Evolutionary conservation across 305 asterid species (phyloP).

Genomic region (Rubia tinctorum): DNA sequence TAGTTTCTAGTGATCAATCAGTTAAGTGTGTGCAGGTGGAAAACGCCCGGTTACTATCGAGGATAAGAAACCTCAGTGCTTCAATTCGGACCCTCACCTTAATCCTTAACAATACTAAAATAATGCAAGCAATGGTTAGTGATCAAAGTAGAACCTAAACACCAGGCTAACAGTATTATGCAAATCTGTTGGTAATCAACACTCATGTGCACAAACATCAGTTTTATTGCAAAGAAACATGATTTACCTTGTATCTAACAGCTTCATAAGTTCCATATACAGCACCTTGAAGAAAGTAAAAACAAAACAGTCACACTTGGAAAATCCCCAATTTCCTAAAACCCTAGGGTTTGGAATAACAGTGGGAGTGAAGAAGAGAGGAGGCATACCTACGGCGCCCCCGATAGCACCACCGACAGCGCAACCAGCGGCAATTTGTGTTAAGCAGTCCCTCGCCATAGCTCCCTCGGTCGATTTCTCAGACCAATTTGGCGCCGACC

Average conservation of each 20-base stretch:
- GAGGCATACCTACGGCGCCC: slow-evolving; percentile 47
- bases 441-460: slow-evolving; percentile 69
- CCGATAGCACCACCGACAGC: slow-evolving; percentile 82
- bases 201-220: background rate
- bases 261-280: slow-evolving; percentile 4
- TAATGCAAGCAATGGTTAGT: too few relatives aligned
- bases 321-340: background rate
- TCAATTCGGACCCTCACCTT: too few relatives aligned
- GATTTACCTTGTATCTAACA: background rate
- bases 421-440: slow-evolving; percentile 57
- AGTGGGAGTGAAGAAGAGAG: background rate
- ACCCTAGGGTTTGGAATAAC: background rate
- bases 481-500: background rate
- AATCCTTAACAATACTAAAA: too few relatives aligned
- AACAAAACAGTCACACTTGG: background rate
- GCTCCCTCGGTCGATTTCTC: background rate
- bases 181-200: background rate
- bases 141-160: background rate
- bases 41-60: background rate
- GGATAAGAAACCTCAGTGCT: background rate
- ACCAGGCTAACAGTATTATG: background rate
- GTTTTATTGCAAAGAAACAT: background rate
- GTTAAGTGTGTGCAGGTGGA: background rate
- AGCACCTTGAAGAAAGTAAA: background rate
- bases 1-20: background rate